These are phyloP conservation scores for Cutaneotrichosporon mucoides DNA, from an alignment of 1,284 basidiomycete genomes.

Conservation along the genomic window DNA sequence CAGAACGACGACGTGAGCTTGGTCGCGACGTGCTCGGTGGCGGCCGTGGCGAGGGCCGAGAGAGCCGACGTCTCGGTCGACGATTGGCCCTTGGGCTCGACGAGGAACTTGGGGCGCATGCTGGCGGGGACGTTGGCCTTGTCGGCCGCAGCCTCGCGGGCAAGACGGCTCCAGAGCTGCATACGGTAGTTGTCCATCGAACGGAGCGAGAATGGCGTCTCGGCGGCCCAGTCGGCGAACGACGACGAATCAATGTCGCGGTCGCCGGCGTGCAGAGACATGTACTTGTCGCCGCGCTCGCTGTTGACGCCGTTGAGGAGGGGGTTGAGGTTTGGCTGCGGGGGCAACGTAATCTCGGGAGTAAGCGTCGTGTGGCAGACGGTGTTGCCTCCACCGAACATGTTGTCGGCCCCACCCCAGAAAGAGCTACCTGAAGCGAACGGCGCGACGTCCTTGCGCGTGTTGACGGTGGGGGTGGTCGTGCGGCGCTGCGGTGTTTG, in stretches of 20 bases:
- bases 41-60: conserved; percentile 21
- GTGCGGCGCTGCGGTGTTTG: conserved; percentile 16
- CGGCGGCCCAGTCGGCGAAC: conserved; percentile 60
- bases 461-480: conserved; percentile 59
- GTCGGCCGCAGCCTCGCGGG: conserved; percentile 49
- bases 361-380: conserved; percentile 80
- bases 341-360: conserved; percentile 55
- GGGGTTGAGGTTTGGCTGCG: conserved; percentile 71
- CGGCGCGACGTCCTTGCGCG: conserved; percentile 67
- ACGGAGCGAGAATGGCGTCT: conserved; percentile 75
- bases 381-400: conserved; percentile 59
- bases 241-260: conserved; percentile 57
- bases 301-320: conserved; percentile 54
- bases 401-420: conserved; percentile 60
- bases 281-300: conserved; percentile 9
- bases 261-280: conserved; percentile 32
- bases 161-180: conserved; percentile 83
- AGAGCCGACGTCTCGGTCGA: conserved; percentile 8
- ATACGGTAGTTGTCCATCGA: conserved; percentile 75
- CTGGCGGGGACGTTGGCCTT: conserved; percentile 36
- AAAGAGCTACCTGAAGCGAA: conserved; percentile 55
- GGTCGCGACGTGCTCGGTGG: conserved; percentile 43
- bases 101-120: conserved; percentile 48
- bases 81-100: conserved; percentile 20
- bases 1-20: conserved; percentile 49